phyloP scores from a whole-genome alignment of 179 eudicot species.

The Spinacia oleracea region DNA sequence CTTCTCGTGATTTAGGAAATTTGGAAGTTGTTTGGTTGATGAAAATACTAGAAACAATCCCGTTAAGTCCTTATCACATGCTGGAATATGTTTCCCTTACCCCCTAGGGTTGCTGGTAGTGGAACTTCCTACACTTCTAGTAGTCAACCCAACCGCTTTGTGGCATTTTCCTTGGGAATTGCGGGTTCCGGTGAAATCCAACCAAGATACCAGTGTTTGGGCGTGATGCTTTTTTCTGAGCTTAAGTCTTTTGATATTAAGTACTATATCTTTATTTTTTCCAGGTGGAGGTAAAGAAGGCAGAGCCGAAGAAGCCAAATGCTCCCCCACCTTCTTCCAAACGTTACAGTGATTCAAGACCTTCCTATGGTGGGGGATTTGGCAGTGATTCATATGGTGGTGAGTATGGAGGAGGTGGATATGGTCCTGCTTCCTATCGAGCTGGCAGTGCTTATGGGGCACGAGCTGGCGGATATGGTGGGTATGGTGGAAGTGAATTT shows the following conservation, averaged over 20 bases:
- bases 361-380: constrained; percentile 42
- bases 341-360: constrained; percentile 39
- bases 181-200: not conserved
- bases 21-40: not conserved
- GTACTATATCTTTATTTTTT: not conserved
- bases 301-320: constrained; percentile 63
- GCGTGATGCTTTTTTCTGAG: not conserved
- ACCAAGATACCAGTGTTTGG: not conserved
- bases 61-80: not conserved
- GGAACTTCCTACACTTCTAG: not conserved
- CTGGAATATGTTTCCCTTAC: not conserved
- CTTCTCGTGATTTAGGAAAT: not conserved
- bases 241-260: not conserved
- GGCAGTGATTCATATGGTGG: constrained; percentile 38
- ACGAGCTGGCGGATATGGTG: constrained; percentile 45
- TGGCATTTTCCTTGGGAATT: not conserved
- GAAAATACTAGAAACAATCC: not conserved
- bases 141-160: not conserved
- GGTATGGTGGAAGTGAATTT: constrained; percentile 41
- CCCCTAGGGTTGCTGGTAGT: not conserved
- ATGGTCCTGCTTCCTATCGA: constrained; percentile 24
- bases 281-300: constrained; percentile 67
- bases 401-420: constrained; percentile 44
- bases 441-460: constrained; percentile 29
- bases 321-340: constrained; percentile 44